These are phyloP conservation scores for Scedosporium aurantiacum DNA, from an alignment of 2,329 filamentous ascomycete genomes.

Conservation along the genomic window DNA sequence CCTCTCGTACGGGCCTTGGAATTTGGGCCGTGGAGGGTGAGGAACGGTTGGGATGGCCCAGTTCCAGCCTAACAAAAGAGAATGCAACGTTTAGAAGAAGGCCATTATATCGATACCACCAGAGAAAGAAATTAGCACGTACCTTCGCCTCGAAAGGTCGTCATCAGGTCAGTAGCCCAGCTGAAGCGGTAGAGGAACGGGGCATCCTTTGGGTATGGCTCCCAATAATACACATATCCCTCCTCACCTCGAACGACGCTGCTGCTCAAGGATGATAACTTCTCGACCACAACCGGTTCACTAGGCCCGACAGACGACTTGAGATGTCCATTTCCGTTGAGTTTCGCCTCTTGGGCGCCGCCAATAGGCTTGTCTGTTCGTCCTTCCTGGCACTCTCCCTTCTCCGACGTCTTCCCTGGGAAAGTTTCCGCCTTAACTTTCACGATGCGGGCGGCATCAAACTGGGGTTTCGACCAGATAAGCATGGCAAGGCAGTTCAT, in stretches of 20 bases:
- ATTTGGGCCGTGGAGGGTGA: slow-evolving; percentile 27
- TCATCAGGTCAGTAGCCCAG: slow-evolving; percentile 46
- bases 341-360: not conserved
- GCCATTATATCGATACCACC: not conserved
- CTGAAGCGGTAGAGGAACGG: slow-evolving; percentile 36
- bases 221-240: slow-evolving; percentile 45
- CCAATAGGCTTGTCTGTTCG: too few species aligned
- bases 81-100: not conserved
- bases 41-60: slow-evolving; percentile 41
- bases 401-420: not conserved
- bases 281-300: not conserved
- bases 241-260: slow-evolving; percentile 11
- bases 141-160: slow-evolving; percentile 45
- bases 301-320: not conserved
- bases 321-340: not conserved
- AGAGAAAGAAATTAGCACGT: slow-evolving; percentile 13
- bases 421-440: slow-evolving; percentile 18
- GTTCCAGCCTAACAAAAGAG: slow-evolving; percentile 39
- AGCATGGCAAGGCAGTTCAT: slow-evolving; percentile 38
- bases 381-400: not conserved
- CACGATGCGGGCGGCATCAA: slow-evolving; percentile 40
- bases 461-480: slow-evolving; percentile 44
- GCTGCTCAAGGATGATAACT: too few species aligned
- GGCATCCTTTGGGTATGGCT: slow-evolving; percentile 41
- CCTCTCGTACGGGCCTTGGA: slow-evolving; percentile 25